Percentiles rank a stretch among this genome's conserved stretches.
Evolutionary conservation across 2,329 filamentous ascomycete genomes (phyloP).

Genomic region (Colletotrichum lentis): DNA sequence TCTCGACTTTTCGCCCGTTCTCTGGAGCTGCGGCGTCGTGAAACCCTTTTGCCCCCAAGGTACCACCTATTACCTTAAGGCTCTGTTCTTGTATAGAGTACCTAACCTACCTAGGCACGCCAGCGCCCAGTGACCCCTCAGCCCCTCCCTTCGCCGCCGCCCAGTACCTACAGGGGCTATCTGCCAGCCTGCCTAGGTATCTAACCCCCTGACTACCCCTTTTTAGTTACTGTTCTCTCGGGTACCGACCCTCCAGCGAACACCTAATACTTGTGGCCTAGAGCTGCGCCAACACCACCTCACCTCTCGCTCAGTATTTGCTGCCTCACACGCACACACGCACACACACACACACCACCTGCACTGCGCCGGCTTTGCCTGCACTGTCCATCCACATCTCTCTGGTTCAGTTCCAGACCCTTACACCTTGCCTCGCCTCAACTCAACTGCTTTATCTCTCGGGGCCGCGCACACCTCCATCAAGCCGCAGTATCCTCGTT

Average conservation of each 20-base stretch:
- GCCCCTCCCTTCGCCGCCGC: slow-evolving; percentile 4
- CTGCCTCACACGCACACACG: slow-evolving; percentile 10
- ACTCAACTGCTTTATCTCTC: slow-evolving; percentile 38
- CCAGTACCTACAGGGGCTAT: neutral
- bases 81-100: neutral
- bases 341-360: slow-evolving; percentile 1
- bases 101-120: too few relatives aligned
- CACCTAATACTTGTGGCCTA: slow-evolving; percentile 17
- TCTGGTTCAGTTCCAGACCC: slow-evolving; percentile 37
- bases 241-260: slow-evolving; percentile 18
- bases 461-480: slow-evolving; percentile 37
- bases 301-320: slow-evolving; percentile 20
- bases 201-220: too few relatives aligned
- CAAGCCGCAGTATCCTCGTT: slow-evolving; percentile 28
- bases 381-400: slow-evolving; percentile 28
- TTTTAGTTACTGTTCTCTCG: slow-evolving; percentile 7
- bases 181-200: too few relatives aligned
- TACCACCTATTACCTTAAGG: neutral
- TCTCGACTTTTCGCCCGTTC: neutral
- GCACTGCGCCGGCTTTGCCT: slow-evolving; percentile 14
- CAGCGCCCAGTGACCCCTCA: neutral
- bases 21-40: too few relatives aligned
- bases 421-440: slow-evolving; percentile 36
- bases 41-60: neutral
- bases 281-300: slow-evolving; percentile 32